Percentiles rank a stretch among this genome's conserved stretches.
These are phyloP conservation scores for Anthostomella pinea DNA, from an alignment of 2,329 filamentous ascomycete genomes.

Conservation along the genomic window DNA sequence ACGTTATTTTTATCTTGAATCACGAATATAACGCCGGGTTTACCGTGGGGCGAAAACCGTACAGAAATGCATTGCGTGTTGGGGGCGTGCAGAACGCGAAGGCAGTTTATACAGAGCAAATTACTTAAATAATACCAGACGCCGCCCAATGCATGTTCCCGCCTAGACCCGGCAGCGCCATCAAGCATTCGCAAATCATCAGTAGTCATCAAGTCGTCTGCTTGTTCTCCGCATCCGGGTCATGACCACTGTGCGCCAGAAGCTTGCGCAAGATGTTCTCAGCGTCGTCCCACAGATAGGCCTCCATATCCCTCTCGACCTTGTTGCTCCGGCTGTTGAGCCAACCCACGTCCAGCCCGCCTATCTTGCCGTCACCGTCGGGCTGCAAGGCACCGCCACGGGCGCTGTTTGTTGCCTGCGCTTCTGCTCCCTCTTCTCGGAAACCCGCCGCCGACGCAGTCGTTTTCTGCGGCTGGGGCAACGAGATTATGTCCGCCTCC, in stretches of 20 bases:
- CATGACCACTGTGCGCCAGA: constrained; percentile 8
- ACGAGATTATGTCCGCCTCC: constrained; percentile 71
- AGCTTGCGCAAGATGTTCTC: constrained; percentile 19
- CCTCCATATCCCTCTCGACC: constrained; percentile 79
- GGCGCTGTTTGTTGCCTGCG: constrained; percentile 13
- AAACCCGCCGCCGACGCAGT: too few species aligned
- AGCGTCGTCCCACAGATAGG: constrained; percentile 64
- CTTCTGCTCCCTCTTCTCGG: constrained; percentile 25
- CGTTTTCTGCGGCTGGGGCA: too few species aligned
- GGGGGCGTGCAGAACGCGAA: too few species aligned
- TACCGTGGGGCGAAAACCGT: too few species aligned
- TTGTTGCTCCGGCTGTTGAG: constrained; percentile 82
- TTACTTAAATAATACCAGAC: too few species aligned
- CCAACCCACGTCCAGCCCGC: constrained; percentile 77
- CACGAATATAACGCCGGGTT: too few species aligned
- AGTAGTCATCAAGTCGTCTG: background rate
- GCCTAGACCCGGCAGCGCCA: too few species aligned
- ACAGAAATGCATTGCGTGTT: too few species aligned
- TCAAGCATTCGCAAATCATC: too few species aligned
- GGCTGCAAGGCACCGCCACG: constrained; percentile 47
- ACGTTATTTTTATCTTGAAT: too few species aligned
- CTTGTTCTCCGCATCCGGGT: background rate
- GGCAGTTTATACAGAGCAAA: constrained; percentile 6
- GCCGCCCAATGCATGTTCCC: constrained; percentile 14
- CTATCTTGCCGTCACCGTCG: constrained; percentile 53